Conservation (phyloP, 2,329 filamentous ascomycete species). For the Blumeria graminis region DNA sequence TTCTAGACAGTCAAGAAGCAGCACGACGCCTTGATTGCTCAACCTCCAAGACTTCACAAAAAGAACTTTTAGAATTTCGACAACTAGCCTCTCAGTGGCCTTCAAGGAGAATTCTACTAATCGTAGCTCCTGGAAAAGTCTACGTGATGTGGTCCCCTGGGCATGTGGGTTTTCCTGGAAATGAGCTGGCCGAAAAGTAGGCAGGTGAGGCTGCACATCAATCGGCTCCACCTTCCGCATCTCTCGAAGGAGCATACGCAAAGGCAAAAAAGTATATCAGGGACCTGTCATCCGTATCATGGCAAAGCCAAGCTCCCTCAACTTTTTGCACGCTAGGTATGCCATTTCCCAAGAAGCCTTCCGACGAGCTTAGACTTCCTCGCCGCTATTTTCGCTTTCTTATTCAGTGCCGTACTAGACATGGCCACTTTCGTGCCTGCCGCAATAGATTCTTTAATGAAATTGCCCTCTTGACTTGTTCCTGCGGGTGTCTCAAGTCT, state of each 20-base stretch:
- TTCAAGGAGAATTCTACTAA: neutral
- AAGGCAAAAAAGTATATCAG: neutral
- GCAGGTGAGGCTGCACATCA: neutral
- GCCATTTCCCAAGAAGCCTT: neutral
- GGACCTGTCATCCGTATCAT: neutral
- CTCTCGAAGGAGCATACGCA: neutral
- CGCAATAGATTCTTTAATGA: neutral
- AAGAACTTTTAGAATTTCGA: neutral
- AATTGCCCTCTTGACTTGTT: neutral
- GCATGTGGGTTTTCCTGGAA: neutral
- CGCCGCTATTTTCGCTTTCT: neutral
- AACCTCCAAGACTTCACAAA: neutral
- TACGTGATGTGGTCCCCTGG: neutral
- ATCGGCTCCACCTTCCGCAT: neutral
- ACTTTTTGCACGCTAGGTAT: neutral
- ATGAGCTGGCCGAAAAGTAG: neutral
- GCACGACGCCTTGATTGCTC: neutral
- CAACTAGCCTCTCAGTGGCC: neutral
- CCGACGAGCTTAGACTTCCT: neutral
- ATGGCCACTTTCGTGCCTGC: neutral
- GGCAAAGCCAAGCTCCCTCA: neutral
- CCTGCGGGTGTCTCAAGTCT: neutral
- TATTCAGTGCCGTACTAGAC: neutral
- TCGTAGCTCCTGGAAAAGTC: neutral
- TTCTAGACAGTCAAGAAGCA: neutral